Conservation (phyloP, 345 rosid species). For the Cardamine chenopodiifolia region DNA sequence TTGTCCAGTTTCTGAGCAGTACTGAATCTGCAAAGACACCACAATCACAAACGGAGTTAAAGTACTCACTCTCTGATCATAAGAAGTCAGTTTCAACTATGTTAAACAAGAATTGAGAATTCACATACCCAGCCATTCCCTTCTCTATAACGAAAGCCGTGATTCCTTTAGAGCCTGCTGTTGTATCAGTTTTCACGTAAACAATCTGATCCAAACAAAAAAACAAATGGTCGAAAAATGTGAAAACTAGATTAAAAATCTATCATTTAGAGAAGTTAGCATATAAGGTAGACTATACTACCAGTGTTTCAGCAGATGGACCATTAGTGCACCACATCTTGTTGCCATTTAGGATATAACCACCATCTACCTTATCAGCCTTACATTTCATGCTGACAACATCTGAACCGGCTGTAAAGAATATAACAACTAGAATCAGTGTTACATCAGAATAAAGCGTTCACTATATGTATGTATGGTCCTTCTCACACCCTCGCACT, state of each 20-base stretch:
- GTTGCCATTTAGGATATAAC: slow-evolving; percentile 78
- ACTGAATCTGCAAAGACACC: slow-evolving; percentile 68
- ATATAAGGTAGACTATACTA: slow-evolving; percentile 33
- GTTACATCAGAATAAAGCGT: slow-evolving; percentile 4
- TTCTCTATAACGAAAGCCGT: slow-evolving; percentile 91
- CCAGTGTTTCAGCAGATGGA: slow-evolving; percentile 92
- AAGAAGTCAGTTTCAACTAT: background rate
- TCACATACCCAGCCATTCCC: slow-evolving; percentile 84
- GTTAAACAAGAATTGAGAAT: slow-evolving; percentile 3
- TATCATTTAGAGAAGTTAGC: background rate
- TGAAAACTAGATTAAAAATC: background rate
- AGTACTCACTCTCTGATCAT: slow-evolving; percentile 5
- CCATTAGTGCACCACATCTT: slow-evolving; percentile 99
- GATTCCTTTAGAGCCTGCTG: slow-evolving; percentile 88
- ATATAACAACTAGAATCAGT: background rate
- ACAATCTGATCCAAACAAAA: slow-evolving; percentile 58
- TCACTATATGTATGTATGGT: background rate
- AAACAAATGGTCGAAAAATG: background rate
- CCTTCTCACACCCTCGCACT: slow-evolving; percentile 7
- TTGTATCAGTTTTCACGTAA: slow-evolving; percentile 78
- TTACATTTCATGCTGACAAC: slow-evolving; percentile 97
- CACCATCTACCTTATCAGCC: slow-evolving; percentile 88
- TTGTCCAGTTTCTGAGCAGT: slow-evolving; percentile 97
- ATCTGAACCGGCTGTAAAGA: slow-evolving; percentile 85
- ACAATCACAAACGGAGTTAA: slow-evolving; percentile 3